phyloP scores from a whole-genome alignment of 495 filamentous ascomycete genomes.

The Talaromyces borbonicus region DNA sequence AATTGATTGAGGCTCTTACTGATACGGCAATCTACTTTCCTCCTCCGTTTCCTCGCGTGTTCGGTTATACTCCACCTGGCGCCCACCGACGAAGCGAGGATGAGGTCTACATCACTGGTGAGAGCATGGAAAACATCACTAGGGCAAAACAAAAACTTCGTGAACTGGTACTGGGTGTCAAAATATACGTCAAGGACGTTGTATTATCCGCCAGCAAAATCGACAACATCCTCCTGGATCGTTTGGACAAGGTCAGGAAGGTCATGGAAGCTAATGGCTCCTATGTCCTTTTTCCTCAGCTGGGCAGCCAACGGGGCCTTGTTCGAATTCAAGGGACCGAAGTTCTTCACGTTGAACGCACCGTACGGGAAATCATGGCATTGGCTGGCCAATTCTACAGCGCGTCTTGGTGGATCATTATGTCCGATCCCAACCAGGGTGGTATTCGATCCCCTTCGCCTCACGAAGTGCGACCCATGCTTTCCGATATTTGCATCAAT shows the following conservation, averaged over 20 bases:
- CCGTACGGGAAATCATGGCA: slow-evolving; percentile 88
- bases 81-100: slow-evolving; percentile 72
- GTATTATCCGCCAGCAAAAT: slow-evolving; percentile 79
- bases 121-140: slow-evolving; percentile 66
- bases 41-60: slow-evolving; percentile 80
- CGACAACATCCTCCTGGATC: slow-evolving; percentile 81
- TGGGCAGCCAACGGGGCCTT: slow-evolving; percentile 67
- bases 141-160: slow-evolving; percentile 82
- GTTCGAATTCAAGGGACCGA: slow-evolving; percentile 89
- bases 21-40: slow-evolving; percentile 97
- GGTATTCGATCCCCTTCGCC: slow-evolving; percentile 56
- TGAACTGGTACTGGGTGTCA: slow-evolving; percentile 66
- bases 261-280: slow-evolving; percentile 96
- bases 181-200: slow-evolving; percentile 86
- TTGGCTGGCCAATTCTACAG: slow-evolving; percentile 97
- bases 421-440: slow-evolving; percentile 55
- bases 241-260: slow-evolving; percentile 92
- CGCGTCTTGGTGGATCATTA: slow-evolving; percentile 89
- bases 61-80: slow-evolving; percentile 74
- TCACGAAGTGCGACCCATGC: slow-evolving; percentile 74
- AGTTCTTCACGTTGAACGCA: slow-evolving; percentile 85
- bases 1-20: slow-evolving; percentile 86
- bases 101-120: slow-evolving; percentile 88
- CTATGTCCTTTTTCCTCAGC: slow-evolving; percentile 77
- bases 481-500: slow-evolving; percentile 91